Evolutionary conservation across 345 rosid genomes (phyloP).

Genomic region (Sonneratia caseolaris): DNA sequence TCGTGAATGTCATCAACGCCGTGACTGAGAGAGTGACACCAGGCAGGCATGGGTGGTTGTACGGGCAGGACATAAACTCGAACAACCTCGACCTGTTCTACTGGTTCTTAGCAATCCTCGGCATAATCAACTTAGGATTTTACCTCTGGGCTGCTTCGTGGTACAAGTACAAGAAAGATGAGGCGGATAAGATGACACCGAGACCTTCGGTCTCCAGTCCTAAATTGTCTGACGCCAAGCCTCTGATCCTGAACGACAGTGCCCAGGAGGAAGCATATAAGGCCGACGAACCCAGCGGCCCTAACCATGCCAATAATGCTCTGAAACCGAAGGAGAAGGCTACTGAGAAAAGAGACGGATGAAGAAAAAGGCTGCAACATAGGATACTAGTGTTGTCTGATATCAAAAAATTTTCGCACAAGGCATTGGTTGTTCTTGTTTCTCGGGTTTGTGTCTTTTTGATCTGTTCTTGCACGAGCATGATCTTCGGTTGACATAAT

Average conservation of each 20-base stretch:
- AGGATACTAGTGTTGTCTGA: not conserved
- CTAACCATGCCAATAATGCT: not conserved
- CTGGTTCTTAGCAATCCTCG: conserved; percentile 34
- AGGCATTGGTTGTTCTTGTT: not conserved
- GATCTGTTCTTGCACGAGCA: not conserved
- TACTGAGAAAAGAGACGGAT: not conserved
- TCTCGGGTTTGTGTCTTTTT: not conserved
- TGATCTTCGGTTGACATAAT: not conserved
- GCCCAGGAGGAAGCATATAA: not conserved
- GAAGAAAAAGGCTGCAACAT: not conserved
- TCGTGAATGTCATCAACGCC: conserved; percentile 24
- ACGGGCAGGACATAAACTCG: conserved; percentile 20
- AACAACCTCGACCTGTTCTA: conserved; percentile 35
- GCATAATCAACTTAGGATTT: conserved; percentile 22
- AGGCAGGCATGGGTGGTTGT: conserved; percentile 34
- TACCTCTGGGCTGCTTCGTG: conserved; percentile 28
- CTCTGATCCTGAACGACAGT: conserved; percentile 2
- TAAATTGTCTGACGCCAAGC: not conserved
- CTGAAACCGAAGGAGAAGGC: not conserved
- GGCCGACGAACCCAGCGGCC: not conserved
- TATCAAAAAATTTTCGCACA: not conserved
- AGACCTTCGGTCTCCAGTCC: not conserved
- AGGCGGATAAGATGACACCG: not conserved
- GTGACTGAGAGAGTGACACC: conserved; percentile 21
- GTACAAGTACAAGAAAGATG: conserved; percentile 34